Evolutionary conservation across 495 filamentous ascomycete genomes (phyloP).

Genomic region (Neurospora tetraspora): DNA sequence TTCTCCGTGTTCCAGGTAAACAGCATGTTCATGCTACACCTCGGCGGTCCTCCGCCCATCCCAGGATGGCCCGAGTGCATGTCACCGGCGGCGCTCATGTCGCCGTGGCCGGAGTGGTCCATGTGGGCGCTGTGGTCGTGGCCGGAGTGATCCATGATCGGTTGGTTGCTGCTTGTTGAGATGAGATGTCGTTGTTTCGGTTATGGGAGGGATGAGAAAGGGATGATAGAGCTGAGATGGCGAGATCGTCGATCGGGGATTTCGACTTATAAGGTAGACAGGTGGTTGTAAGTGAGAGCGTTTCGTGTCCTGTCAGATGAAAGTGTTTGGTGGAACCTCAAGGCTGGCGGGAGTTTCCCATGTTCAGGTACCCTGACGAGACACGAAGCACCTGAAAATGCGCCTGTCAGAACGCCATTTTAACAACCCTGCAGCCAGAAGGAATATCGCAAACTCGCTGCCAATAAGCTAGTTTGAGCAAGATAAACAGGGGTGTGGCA

Average conservation of each 20-base stretch:
- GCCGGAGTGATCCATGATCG: conserved; percentile 34
- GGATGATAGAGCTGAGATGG: neutral
- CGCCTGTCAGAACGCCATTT: neutral
- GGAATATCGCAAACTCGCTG: neutral
- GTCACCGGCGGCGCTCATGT: conserved; percentile 14
- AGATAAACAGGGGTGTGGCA: neutral
- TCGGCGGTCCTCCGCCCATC: conserved; percentile 13
- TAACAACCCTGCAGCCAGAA: neutral
- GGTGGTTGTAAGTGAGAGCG: neutral
- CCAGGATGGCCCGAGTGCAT: conserved; percentile 34
- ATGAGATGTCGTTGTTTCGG: neutral
- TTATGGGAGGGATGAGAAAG: neutral
- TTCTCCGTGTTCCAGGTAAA: conserved; percentile 91
- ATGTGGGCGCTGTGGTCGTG: conserved; percentile 26
- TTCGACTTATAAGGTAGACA: neutral
- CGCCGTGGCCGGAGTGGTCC: conserved; percentile 43
- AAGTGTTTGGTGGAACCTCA: neutral
- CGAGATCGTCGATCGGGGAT: neutral
- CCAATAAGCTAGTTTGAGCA: neutral
- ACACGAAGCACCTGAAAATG: neutral
- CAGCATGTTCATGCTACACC: conserved; percentile 92
- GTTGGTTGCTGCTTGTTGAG: neutral
- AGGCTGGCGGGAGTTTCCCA: neutral
- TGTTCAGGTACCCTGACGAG: neutral
- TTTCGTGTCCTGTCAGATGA: neutral